A percentile compares a stretch with the other conserved stretches of the same genome.
phyloP scores from a whole-genome alignment of 371 early-diverging fungal genomes.

The Mortierella sp. region DNA sequence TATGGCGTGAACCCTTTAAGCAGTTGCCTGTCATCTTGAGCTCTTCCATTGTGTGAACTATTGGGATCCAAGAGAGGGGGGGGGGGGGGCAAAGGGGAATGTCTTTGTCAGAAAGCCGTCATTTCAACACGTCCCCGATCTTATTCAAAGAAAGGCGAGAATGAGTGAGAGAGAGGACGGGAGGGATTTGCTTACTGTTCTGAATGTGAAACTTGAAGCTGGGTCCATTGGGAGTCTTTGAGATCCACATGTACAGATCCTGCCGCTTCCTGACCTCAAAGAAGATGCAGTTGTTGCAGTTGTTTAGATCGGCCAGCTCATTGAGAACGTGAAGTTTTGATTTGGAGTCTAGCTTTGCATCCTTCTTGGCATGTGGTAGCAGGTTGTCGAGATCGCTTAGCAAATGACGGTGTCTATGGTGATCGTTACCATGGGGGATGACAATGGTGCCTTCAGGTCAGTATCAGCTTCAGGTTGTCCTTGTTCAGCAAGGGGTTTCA shows the following conservation, averaged over 20 bases:
- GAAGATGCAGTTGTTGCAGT: constrained; percentile 96
- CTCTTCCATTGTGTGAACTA: constrained; percentile 98
- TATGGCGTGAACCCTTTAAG: constrained; percentile 94
- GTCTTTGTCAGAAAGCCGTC: no score
- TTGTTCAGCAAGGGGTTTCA: no score
- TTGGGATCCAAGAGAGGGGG: neutral
- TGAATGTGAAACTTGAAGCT: constrained; percentile 94
- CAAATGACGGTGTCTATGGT: constrained; percentile 88
- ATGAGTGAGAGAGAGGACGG: no score
- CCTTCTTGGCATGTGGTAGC: constrained; percentile 95
- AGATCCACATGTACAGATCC: constrained; percentile 96
- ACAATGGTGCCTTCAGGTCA: no score
- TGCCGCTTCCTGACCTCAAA: constrained; percentile 94
- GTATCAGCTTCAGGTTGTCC: no score
- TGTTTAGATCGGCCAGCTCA: constrained; percentile 95
- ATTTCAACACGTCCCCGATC: no score
- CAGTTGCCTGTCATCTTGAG: constrained; percentile 97
- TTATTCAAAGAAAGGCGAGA: no score
- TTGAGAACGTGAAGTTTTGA: constrained; percentile 88
- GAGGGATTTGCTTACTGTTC: constrained; percentile 81
- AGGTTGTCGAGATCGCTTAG: constrained; percentile 87
- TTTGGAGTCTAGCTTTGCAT: constrained; percentile 93
- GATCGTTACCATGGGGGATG: no score
- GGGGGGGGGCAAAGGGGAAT: neutral
- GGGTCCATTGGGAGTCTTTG: constrained; percentile 96